Evolutionary conservation across 495 filamentous ascomycete genomes (phyloP).

Genomic region (Pyronema domesticum): DNA sequence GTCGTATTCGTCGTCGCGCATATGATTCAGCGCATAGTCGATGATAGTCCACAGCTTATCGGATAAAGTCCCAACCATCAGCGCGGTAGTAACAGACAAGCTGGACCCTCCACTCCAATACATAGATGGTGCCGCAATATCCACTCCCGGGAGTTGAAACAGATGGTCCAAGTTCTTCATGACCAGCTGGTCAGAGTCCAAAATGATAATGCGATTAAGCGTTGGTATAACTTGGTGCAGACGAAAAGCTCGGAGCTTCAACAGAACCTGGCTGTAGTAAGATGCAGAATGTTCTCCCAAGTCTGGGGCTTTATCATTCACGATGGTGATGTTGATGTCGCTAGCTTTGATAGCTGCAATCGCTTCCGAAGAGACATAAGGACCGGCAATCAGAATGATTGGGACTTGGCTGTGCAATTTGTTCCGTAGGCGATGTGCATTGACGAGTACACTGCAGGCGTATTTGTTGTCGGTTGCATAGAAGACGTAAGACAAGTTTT

Average conservation of each 20-base stretch:
- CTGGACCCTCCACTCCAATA: conserved; percentile 19
- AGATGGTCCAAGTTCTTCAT: conserved; percentile 24
- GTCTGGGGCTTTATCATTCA: conserved; percentile 21
- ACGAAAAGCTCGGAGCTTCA: conserved; percentile 25
- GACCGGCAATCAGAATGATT: conserved; percentile 19
- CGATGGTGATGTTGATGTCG: conserved; percentile 9
- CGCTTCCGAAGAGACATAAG: conserved; percentile 2
- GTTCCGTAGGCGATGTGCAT: conserved; percentile 24
- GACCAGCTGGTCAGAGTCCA: conserved; percentile 27
- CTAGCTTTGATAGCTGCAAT: background rate
- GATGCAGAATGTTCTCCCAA: background rate
- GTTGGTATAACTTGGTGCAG: conserved; percentile 20
- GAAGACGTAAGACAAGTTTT: conserved; percentile 24
- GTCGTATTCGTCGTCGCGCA: conserved; percentile 24
- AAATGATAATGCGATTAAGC: conserved; percentile 20
- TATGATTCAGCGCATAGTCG: conserved; percentile 12
- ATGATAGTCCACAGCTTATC: conserved; percentile 24
- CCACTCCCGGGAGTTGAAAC: conserved; percentile 25
- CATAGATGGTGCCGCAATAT: conserved; percentile 26
- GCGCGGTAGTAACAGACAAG: conserved; percentile 20
- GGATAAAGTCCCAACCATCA: conserved; percentile 23
- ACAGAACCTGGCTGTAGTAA: conserved; percentile 24
- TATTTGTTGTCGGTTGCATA: conserved; percentile 25
- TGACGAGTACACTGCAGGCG: conserved; percentile 27
- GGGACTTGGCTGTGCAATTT: conserved; percentile 16